phyloP scores from a whole-genome alignment of 345 rosid species.

The Murraya koenigii region DNA sequence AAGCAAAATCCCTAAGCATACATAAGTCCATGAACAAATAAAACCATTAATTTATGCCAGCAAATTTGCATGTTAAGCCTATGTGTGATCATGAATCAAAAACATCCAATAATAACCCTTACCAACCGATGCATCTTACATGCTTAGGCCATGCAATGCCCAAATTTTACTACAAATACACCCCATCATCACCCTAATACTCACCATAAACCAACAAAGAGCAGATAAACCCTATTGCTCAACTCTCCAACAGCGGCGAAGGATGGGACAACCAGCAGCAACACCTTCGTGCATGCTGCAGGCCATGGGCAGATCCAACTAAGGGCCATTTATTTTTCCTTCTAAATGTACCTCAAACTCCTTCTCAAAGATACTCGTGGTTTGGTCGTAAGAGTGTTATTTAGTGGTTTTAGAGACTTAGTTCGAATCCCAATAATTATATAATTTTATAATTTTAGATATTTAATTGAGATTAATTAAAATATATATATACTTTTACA shows the following conservation, averaged over 20 bases:
- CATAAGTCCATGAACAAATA: neutral
- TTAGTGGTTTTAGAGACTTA: too few relatives aligned
- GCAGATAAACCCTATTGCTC: neutral
- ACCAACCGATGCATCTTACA: conserved; percentile 10
- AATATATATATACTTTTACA: too few relatives aligned
- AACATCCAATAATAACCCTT: neutral
- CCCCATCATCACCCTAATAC: neutral
- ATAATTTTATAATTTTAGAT: too few relatives aligned
- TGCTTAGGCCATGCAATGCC: conserved; percentile 27
- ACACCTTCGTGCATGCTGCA: conserved; percentile 21
- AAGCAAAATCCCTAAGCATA: neutral
- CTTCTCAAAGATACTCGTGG: too few relatives aligned
- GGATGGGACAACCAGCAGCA: neutral
- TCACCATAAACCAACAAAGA: neutral
- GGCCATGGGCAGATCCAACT: too few relatives aligned
- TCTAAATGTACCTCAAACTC: too few relatives aligned
- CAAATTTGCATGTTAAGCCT: conserved; percentile 11
- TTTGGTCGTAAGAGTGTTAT: too few relatives aligned
- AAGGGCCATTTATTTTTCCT: too few relatives aligned
- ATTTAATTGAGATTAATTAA: too few relatives aligned
- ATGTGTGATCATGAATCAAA: neutral
- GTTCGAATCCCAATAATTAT: too few relatives aligned
- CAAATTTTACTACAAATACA: conserved; percentile 13
- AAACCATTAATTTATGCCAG: neutral
- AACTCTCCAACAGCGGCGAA: conserved; percentile 20